phyloP scores from a whole-genome alignment of 2,329 filamentous ascomycete species.

The Epichloe amarillans region DNA sequence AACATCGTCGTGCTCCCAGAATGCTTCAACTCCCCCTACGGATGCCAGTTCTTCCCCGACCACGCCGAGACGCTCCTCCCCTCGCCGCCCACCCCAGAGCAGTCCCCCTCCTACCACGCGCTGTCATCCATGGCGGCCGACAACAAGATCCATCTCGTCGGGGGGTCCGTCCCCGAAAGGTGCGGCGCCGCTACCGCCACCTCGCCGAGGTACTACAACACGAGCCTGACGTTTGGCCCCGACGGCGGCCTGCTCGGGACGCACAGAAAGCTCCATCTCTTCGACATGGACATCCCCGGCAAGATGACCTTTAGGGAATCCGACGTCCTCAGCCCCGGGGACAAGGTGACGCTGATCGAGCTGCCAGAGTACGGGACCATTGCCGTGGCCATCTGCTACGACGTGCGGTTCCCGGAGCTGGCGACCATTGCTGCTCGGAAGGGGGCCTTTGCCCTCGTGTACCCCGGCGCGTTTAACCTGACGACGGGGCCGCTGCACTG shows the following conservation, averaged over 20 bases:
- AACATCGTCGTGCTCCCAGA: constrained; percentile 86
- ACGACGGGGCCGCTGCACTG: constrained; percentile 90
- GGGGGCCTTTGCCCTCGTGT: constrained; percentile 78
- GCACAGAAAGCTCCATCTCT: constrained; percentile 89
- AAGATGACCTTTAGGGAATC: constrained; percentile 87
- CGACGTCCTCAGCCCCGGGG: constrained; percentile 75
- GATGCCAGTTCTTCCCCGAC: constrained; percentile 73
- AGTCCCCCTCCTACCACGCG: constrained; percentile 76
- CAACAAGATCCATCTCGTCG: constrained; percentile 68
- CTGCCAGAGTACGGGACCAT: constrained; percentile 81
- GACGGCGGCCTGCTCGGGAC: constrained; percentile 67
- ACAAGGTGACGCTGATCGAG: constrained; percentile 74
- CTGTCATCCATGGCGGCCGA: constrained; percentile 69
- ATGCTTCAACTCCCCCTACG: constrained; percentile 98
- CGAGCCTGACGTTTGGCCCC: constrained; percentile 69
- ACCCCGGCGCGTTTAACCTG: constrained; percentile 94
- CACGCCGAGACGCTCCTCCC: constrained; percentile 84
- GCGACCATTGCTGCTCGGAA: constrained; percentile 77
- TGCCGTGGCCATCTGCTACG: constrained; percentile 90
- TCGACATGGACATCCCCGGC: constrained; percentile 94
- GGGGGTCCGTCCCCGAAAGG: constrained; percentile 84
- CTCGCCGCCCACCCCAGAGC: constrained; percentile 53
- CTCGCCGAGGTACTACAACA: constrained; percentile 72
- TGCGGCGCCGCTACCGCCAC: constrained; percentile 23
- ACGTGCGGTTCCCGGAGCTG: constrained; percentile 90